Evolutionary conservation across 306 rosid genomes (phyloP), one percentile per base, ranked within the genome.

Genomic region (Cucurbita maxima): DNA sequence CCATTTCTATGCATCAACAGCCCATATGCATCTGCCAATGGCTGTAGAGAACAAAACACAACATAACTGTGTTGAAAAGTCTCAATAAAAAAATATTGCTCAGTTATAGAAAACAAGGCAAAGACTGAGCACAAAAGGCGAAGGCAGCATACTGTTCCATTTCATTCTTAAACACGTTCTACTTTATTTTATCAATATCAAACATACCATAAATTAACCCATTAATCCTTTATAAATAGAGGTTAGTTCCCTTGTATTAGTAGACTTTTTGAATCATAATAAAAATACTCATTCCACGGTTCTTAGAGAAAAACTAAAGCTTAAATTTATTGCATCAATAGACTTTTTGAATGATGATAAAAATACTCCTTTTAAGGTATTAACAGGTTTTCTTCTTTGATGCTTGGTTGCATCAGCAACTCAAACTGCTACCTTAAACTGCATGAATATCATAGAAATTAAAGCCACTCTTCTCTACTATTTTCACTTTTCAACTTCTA

Each of bases 1-100:
- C 97, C 96, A 83, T 88, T 95, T 79, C 97, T 87, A 86, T 95
- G 99, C 97, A 91, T 88, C 62, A 95, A 91, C 77, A 95, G 77
- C 82, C 99, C 99, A 79, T 95, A 95, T 76, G 99, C 99, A 73
- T 95, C 99, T 72, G 90, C 90, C 20, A 89, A 83, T 4, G 99
- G 91, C 99, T 95, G 89, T 54, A 47, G 63, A 85, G 52, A 55
- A 83, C 47, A 76, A 16, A 76, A 57, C 73, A 19, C 62, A 76
- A 72, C 22, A 77, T n/a, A 58, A 22, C 41, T 11, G 38, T 5
- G 50, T 9, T 10, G 37, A 55, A 43, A 50, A 51, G 43, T 48
- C 30, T n/a, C 71, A n/a, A 41, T 18, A 8, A 25, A 7, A 25
- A 70, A 69, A 22, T 69, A 69, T 45, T 69, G 6, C 44, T 69